phyloP scores from a whole-genome alignment of 352 stramenopile species.

The Thalassiosira hispida region DNA sequence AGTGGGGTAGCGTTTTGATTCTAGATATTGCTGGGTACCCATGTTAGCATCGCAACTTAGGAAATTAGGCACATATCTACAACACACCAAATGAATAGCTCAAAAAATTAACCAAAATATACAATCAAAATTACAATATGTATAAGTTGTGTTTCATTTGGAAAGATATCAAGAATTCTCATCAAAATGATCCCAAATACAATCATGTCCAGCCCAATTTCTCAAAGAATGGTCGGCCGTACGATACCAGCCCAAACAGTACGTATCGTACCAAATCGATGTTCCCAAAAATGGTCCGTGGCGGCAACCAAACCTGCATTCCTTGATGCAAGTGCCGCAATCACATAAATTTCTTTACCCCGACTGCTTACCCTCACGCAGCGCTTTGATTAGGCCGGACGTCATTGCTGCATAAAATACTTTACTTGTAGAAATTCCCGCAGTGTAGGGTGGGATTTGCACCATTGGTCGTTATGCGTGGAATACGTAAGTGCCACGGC shows the following conservation, averaged over 20 bases:
- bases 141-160: too few species aligned
- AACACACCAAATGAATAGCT: too few species aligned
- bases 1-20: too few species aligned
- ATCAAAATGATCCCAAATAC: slow-evolving; percentile 84
- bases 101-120: too few species aligned
- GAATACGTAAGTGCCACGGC: slow-evolving; percentile 82
- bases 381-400: slow-evolving; percentile 41
- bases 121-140: too few species aligned
- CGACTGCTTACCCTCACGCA: slow-evolving; percentile 40
- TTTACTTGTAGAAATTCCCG: slow-evolving; percentile 60
- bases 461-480: slow-evolving; percentile 84
- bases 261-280: slow-evolving; percentile 79
- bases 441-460: slow-evolving; percentile 49
- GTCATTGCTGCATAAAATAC: slow-evolving; percentile 63
- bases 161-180: too few species aligned
- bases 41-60: too few species aligned
- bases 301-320: slow-evolving; percentile 34
- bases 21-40: too few species aligned
- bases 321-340: not conserved
- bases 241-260: slow-evolving; percentile 74
- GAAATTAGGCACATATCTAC: too few species aligned
- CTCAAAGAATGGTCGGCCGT: slow-evolving; percentile 77
- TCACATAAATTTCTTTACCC: slow-evolving; percentile 46
- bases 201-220: slow-evolving; percentile 62
- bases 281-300: slow-evolving; percentile 75